Conservation (phyloP, 1,284 basidiomycete genomes). For the Apiotrichum mycotoxinovorans region DNA sequence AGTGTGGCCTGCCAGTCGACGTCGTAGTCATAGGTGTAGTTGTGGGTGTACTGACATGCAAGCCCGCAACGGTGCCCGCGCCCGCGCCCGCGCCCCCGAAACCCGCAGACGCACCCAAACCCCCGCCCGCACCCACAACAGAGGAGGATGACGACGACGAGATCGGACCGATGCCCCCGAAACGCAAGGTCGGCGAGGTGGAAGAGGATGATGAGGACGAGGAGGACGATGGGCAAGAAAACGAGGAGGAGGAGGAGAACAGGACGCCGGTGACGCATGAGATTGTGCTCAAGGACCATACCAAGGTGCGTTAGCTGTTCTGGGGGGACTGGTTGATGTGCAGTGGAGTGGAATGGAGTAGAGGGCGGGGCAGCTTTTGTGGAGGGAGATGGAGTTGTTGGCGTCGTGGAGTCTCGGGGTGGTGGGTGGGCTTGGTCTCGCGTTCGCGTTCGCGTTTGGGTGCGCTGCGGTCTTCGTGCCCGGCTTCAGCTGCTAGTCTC, state of each 20-base stretch:
- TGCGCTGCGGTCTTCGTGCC: too few relatives aligned
- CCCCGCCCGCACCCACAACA: too few relatives aligned
- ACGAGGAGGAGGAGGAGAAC: slow-evolving; percentile 45
- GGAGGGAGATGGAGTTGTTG: too few relatives aligned
- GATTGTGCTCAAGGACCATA: slow-evolving; percentile 85
- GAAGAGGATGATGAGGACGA: slow-evolving; percentile 22
- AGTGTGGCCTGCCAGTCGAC: too few relatives aligned
- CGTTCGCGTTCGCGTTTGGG: too few relatives aligned
- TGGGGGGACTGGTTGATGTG: neutral
- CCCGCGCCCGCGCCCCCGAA: slow-evolving; percentile 1
- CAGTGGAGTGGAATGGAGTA: too few relatives aligned
- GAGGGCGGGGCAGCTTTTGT: too few relatives aligned
- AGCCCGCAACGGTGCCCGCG: neutral
- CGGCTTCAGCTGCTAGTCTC: neutral
- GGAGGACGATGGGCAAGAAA: slow-evolving; percentile 41
- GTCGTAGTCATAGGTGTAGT: too few relatives aligned
- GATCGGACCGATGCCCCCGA: slow-evolving; percentile 38
- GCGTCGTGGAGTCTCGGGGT: too few relatives aligned
- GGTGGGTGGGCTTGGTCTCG: too few relatives aligned
- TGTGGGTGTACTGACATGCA: too few relatives aligned
- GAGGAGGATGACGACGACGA: slow-evolving; percentile 34
- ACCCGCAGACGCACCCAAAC: slow-evolving; percentile 17
- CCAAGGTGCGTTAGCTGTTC: slow-evolving; percentile 56
- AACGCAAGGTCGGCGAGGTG: slow-evolving; percentile 32
- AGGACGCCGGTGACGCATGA: slow-evolving; percentile 62